Base-by-base conservation (phyloP, 2,329 filamentous ascomycete species). In the Fusarium armeniacum region DNA sequence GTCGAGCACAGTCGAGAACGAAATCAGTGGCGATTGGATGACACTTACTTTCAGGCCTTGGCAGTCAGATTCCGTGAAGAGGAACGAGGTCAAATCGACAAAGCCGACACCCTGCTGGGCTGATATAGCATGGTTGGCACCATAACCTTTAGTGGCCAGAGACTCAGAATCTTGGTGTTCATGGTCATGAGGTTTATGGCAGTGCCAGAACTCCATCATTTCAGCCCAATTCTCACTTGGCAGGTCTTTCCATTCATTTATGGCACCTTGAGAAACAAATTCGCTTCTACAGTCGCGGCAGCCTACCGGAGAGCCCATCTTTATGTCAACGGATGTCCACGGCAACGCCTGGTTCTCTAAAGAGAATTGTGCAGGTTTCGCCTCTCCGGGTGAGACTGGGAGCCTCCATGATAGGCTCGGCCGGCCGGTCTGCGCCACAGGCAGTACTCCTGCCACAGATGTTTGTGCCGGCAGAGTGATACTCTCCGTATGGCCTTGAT, bases 161-260 rank as follows among this genome's bases (percentile, higher is more conserved):
- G 80, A 78, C n/a, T 86, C 81, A 24, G 85, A 74, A 32, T 83
- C 76, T 43, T 83, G 80, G 33, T 78, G 69, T 20, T 78, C 78
- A 65, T 89, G 83, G 58, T 89, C 83, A 65, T 90, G 85, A 40
- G 97, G 96, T 80, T 98, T 98, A 79, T 99, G 96, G 76, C 96
- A 99, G 80, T 99, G 97, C 96, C 96, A 99, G 73, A 99, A 97
- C 79, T 99, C 97, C 96, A 99, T 99, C 94, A 99, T 97, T 81
- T 99, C 96, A 1, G 96, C 97, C 96, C 96, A 99, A 76, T 97
- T 95, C 74, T 97, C 94, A 76, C 94, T 97, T 0, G 96, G 96
- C 20, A 99, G 83, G 76, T 99, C 94, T 80, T 95, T 97, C 95
- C 96, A 99, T 38, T 81, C 79, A 40, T 79, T 81, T 10, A 88